These are phyloP conservation scores for Xylaria sp. DNA, from an alignment of 2,329 filamentous ascomycete species.

Conservation along the genomic window DNA sequence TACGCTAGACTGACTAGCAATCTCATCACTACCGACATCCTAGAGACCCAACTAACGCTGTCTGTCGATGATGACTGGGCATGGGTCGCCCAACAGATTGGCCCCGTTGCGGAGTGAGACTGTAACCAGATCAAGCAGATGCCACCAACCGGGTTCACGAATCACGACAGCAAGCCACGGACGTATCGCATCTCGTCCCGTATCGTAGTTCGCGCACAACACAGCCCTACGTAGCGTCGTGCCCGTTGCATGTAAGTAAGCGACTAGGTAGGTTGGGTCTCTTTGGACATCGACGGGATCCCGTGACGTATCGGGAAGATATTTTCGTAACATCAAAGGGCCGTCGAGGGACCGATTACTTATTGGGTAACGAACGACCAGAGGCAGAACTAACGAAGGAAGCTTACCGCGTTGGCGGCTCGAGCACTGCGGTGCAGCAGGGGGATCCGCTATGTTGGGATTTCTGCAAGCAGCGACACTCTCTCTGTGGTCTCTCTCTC, in stretches of 20 bases:
- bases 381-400: not conserved
- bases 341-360: not conserved
- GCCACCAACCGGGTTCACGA: not conserved
- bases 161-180: not conserved
- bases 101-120: not conserved
- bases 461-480: no score
- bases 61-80: no score
- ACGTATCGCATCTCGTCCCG: no score
- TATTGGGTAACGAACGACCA: not conserved
- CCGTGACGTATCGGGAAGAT: not conserved
- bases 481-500: no score
- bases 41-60: not conserved
- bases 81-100: no score
- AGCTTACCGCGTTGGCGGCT: not conserved
- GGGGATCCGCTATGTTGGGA: no score
- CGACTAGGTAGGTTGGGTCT: not conserved
- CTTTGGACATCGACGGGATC: no score
- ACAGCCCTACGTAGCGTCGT: not conserved
- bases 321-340: not conserved
- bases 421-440: not conserved
- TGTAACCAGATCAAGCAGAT: not conserved
- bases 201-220: no score
- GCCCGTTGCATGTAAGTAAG: not conserved
- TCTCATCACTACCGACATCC: not conserved
- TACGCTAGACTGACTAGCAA: not conserved